Evolutionary conservation across 345 rosid species (phyloP).

Genomic region (Euphorbia pulcherrima): DNA sequence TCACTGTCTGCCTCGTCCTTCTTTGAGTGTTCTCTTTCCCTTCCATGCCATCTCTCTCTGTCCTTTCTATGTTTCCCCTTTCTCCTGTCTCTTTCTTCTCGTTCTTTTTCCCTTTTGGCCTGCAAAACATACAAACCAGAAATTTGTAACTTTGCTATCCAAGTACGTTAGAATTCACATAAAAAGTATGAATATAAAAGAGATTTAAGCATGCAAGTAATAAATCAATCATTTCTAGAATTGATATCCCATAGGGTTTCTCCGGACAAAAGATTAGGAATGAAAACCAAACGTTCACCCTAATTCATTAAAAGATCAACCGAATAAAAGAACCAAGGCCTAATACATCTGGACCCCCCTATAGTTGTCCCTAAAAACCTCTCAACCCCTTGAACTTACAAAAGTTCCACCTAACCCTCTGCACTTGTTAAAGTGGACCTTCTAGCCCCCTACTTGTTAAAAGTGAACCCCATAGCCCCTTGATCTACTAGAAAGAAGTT

Average conservation of each 20-base stretch:
- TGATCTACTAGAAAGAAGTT: no score
- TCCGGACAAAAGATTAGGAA: no score
- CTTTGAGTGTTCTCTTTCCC: constrained; percentile 52
- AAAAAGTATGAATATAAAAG: background rate
- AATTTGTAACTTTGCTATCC: background rate
- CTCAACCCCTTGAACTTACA: no score
- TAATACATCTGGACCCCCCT: no score
- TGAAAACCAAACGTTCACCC: no score
- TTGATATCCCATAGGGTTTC: no score
- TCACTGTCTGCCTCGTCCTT: constrained; percentile 48
- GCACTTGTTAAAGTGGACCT: no score
- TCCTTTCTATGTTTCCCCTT: constrained; percentile 64
- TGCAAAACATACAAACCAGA: constrained; percentile 27
- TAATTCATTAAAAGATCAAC: background rate
- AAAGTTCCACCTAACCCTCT: no score
- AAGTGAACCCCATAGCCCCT: no score
- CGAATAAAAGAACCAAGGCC: background rate
- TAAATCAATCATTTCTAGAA: no score
- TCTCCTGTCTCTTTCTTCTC: constrained; percentile 64
- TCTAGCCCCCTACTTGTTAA: no score
- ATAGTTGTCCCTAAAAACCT: no score
- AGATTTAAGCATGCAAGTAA: background rate
- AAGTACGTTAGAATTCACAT: background rate
- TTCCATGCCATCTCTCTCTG: constrained; percentile 55
- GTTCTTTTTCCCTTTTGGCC: constrained; percentile 67